Evolutionary conservation across 1,284 basidiomycete genomes (phyloP).

Genomic region (Golubevia sp.): DNA sequence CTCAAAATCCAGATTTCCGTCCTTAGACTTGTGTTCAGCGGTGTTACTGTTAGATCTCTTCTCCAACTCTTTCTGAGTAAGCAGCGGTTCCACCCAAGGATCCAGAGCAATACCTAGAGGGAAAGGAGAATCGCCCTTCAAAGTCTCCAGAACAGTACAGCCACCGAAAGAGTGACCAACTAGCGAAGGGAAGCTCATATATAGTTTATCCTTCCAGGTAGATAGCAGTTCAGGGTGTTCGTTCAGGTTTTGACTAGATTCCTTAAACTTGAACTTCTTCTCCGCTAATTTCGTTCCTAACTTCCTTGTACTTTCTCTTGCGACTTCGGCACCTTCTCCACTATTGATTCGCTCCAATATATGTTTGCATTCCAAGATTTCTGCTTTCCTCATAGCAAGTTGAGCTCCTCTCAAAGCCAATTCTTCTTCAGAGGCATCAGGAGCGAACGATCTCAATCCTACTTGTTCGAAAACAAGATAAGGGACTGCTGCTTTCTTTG

Average conservation of each 20-base stretch:
- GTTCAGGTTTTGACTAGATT: conserved; percentile 5
- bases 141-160: conserved; percentile 37
- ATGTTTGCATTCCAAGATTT: conserved; percentile 62
- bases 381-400: conserved; percentile 64
- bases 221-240: conserved; percentile 12
- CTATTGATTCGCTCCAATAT: conserved; percentile 54
- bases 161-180: conserved; percentile 59
- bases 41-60: too few relatives aligned
- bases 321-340: conserved; percentile 46
- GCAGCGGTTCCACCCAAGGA: conserved; percentile 43
- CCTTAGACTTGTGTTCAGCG: too few relatives aligned
- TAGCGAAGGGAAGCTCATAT: conserved; percentile 25
- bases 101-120: conserved; percentile 35
- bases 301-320: conserved; percentile 27
- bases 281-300: conserved; percentile 31
- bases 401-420: conserved; percentile 64
- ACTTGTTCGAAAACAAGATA: conserved; percentile 60
- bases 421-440: conserved; percentile 55
- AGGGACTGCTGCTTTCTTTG: conserved; percentile 23
- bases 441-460: conserved; percentile 51
- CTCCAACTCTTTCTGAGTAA: conserved; percentile 22
- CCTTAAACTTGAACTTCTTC: not conserved
- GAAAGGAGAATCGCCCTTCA: conserved; percentile 17
- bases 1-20: too few relatives aligned
- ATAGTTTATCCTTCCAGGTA: conserved; percentile 40